phyloP scores from a whole-genome alignment of 23 red algal genomes.

The Rhodosorus marinus region DNA sequence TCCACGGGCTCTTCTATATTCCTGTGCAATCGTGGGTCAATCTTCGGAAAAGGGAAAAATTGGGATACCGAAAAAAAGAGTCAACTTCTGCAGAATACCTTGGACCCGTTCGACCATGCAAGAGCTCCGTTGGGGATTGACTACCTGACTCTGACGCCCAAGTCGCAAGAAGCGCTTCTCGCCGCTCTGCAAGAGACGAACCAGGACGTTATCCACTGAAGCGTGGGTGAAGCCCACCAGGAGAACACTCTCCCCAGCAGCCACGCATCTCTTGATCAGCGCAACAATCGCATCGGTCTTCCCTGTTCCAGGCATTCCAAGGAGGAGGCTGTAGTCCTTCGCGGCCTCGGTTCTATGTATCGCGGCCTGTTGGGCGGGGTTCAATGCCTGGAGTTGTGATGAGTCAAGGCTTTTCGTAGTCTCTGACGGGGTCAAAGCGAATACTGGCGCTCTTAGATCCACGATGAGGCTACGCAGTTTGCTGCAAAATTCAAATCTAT shows the following conservation, averaged over 20 bases:
- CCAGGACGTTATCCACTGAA: slow-evolving; percentile 26
- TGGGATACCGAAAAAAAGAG: no score
- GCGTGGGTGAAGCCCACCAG: slow-evolving; percentile 17
- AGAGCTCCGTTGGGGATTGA: no score
- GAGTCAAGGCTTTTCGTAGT: no score
- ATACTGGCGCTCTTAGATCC: no score
- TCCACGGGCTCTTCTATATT: neutral
- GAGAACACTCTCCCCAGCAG: slow-evolving; percentile 1
- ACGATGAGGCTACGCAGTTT: no score
- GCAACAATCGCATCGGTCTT: slow-evolving; percentile 10
- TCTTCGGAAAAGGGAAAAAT: no score
- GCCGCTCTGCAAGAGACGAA: slow-evolving; percentile 1
- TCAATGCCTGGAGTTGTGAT: no score
- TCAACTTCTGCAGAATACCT: no score
- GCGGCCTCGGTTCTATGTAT: neutral
- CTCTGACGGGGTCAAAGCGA: no score
- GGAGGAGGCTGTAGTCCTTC: slow-evolving; percentile 9
- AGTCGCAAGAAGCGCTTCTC: slow-evolving; percentile 1
- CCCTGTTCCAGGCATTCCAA: slow-evolving; percentile 29
- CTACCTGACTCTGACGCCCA: neutral
- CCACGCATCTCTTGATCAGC: neutral
- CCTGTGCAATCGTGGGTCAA: neutral
- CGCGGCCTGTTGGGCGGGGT: slow-evolving; percentile 10
- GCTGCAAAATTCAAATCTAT: no score
- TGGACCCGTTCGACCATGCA: no score